Evolutionary conservation across 352 stramenopile genomes (phyloP), one percentile per base, ranked within the genome.

Genomic region (Globisporangium radiosum): DNA sequence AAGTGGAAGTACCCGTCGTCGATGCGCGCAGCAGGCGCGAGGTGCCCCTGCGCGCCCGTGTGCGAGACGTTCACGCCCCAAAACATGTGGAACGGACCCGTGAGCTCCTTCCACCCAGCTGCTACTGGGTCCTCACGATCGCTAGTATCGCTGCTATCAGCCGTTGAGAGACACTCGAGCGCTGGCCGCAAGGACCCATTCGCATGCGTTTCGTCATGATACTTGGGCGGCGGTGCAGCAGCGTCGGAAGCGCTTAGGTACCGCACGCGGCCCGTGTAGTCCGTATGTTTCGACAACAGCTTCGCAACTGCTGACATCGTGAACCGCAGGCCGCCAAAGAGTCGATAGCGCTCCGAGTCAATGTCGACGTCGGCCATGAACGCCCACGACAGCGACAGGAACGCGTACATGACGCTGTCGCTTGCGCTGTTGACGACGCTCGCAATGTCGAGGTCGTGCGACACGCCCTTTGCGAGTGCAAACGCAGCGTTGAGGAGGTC

Each of bases 301-400:
- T 83, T 67, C 52, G 83, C 72, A 36, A 74, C 47, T 3, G 68
- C 58, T 39, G 72, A 60, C 43, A 88, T 65, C 9, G 76, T 69
- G 54, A 90, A 91, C 9, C 82, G 76, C 57, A 72, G 50, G 42
- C 68, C 66, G 8, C 84, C 84, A 25, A 93, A 75, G 5, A 63
- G 69, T n/a, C 84, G 78, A 43, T 79, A 76, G 19, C 60, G 59
- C 67, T 93, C 84, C 13, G 72, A 88, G 54, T 83, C 81, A 40
- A 91, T 79, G 64, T 93, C 82, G 59, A 92, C 78, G 54, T 91
- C 76, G 36, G 80, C 79, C 51, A 88, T 73, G 47, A 93, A 83
- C 13, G 79, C 87, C 86, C 86, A 96, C 59, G 88, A 76, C 13
- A 94, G 48, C n/a, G 79, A 88, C 56, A 95, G 68, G 60, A 95